A percentile compares a stretch with the other conserved stretches of the same genome.
Conservation (phyloP, 345 rosid genomes). For the Sisymbrium irio region DNA sequence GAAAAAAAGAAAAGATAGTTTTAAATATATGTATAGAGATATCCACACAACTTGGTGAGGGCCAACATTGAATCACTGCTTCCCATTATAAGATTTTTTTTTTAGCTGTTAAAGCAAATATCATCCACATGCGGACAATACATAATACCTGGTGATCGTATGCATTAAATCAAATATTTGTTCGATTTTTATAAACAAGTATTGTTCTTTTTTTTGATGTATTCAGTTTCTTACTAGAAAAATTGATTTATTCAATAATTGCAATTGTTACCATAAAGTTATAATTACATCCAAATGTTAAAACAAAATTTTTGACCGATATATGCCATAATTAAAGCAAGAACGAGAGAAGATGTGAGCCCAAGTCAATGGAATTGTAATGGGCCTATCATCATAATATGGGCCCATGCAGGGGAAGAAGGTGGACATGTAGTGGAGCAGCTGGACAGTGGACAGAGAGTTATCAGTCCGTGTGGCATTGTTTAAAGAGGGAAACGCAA, state of each 20-base stretch:
- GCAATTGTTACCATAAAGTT: neutral
- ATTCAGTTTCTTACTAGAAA: neutral
- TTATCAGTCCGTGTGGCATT: slow-evolving; percentile 20
- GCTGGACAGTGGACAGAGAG: slow-evolving; percentile 29
- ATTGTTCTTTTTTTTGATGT: neutral
- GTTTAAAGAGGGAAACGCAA: slow-evolving; percentile 35
- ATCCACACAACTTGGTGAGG: slow-evolving; percentile 2
- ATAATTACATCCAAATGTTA: neutral
- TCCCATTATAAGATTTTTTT: slow-evolving; percentile 8
- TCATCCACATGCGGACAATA: slow-evolving; percentile 8
- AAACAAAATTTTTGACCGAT: too few species aligned
- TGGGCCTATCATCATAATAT: slow-evolving; percentile 28
- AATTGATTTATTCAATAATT: neutral
- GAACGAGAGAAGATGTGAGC: too few species aligned
- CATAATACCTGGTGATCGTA: neutral
- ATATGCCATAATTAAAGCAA: too few species aligned
- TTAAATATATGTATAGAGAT: neutral
- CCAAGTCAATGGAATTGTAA: slow-evolving; percentile 9
- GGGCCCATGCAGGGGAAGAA: slow-evolving; percentile 26
- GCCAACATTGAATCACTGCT: slow-evolving; percentile 12
- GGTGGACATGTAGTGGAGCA: slow-evolving; percentile 31
- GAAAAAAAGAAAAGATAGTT: neutral
- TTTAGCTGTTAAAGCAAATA: slow-evolving; percentile 29
- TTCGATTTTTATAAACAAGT: neutral
- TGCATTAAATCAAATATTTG: neutral